Conservation (phyloP, 1,139 yeast genomes). For the Dujonia santamariae region DNA sequence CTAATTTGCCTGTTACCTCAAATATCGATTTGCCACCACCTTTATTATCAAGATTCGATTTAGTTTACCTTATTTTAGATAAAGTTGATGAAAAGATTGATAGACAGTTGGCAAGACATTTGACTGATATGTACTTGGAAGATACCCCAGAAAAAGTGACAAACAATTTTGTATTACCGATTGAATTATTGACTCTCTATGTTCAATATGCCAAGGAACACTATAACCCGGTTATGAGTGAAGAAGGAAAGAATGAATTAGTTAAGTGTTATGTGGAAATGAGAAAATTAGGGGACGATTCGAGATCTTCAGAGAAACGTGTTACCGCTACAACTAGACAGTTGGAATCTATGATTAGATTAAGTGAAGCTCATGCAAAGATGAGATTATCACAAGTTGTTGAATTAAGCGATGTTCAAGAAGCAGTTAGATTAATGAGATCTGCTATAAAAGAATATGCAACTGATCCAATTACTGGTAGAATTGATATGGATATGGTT, state of each 20-base stretch:
- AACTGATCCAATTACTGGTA: constrained; percentile 94
- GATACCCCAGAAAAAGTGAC: constrained; percentile 79
- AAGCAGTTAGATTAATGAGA: constrained; percentile 88
- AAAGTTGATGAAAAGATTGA: constrained; percentile 86
- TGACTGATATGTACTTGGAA: constrained; percentile 89
- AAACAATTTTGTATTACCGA: constrained; percentile 65
- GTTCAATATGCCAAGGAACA: constrained; percentile 91
- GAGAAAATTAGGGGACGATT: constrained; percentile 93
- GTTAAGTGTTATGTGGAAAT: constrained; percentile 90
- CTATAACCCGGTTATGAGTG: constrained; percentile 71
- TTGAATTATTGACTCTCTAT: constrained; percentile 82
- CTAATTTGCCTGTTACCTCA: constrained; percentile 87
- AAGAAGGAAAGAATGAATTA: constrained; percentile 78
- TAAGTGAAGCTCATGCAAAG: constrained; percentile 95
- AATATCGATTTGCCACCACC: constrained; percentile 98
- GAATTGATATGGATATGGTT: constrained; percentile 94
- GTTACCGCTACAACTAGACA: constrained; percentile 98
- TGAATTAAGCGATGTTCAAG: constrained; percentile 80
- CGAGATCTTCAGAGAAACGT: constrained; percentile 80
- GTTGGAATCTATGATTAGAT: constrained; percentile 90
- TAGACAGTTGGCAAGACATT: constrained; percentile 82
- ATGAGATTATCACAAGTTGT: constrained; percentile 79
- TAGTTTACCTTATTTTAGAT: constrained; percentile 88
- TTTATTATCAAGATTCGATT: constrained; percentile 86
- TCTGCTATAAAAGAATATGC: constrained; percentile 97